Evolutionary conservation across 495 filamentous ascomycete species (phyloP).

Genomic region (Penicillium cataractarum): DNA sequence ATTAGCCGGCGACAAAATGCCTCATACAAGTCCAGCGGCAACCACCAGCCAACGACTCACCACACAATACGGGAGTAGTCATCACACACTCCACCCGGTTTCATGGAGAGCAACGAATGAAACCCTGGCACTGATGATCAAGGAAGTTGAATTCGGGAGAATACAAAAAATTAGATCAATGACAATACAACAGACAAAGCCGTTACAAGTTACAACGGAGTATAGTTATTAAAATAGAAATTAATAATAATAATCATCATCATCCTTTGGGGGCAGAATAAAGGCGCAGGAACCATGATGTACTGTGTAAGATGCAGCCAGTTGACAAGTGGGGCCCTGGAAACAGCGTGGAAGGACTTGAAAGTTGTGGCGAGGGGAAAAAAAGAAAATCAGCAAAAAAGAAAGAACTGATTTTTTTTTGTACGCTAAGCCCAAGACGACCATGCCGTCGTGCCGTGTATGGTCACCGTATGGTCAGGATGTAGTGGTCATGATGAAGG

Average conservation of each 20-base stretch:
- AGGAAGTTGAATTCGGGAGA: too few species aligned
- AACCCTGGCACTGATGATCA: constrained; percentile 9
- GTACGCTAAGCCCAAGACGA: constrained; percentile 28
- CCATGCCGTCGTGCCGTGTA: constrained; percentile 32
- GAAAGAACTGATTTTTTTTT: constrained; percentile 3
- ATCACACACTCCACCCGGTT: constrained; percentile 21
- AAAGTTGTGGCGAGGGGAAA: constrained; percentile 5
- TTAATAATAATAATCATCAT: neutral
- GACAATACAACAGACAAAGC: neutral
- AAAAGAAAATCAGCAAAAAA: constrained; percentile 4
- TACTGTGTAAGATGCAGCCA: neutral
- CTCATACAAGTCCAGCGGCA: constrained; percentile 25
- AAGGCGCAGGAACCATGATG: constrained; percentile 27
- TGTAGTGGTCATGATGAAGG: neutral
- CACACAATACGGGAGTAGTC: constrained; percentile 24
- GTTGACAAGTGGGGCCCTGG: constrained; percentile 18
- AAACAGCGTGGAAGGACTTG: constrained; percentile 18
- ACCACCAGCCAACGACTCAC: constrained; percentile 3
- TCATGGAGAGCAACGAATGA: constrained; percentile 11
- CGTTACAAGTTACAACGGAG: too few species aligned
- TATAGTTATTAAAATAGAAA: neutral
- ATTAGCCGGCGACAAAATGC: constrained; percentile 38
- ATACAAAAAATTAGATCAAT: neutral
- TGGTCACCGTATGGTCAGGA: constrained; percentile 22
- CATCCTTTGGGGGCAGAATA: neutral